These are phyloP conservation scores for Jackrogersella minutella DNA, from an alignment of 495 filamentous ascomycete genomes.

Conservation along the genomic window DNA sequence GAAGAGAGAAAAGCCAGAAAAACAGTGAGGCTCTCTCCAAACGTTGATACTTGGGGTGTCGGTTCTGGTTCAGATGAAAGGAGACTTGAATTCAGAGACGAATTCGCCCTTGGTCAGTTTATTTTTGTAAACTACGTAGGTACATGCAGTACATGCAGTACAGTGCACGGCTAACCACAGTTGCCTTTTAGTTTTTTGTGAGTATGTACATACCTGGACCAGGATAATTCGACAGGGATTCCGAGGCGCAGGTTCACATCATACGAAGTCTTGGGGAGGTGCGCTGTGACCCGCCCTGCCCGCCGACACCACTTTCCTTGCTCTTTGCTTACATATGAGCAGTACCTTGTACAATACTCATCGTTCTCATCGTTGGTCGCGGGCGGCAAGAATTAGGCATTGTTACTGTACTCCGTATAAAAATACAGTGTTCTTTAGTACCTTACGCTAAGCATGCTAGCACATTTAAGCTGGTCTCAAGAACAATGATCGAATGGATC, in stretches of 20 bases:
- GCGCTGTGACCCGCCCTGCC: conserved; percentile 33
- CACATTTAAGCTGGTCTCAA: conserved; percentile 26
- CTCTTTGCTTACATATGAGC: not conserved
- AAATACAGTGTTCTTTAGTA: not conserved
- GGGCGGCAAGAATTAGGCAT: conserved; percentile 14
- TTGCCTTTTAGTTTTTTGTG: not conserved
- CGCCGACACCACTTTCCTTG: not conserved
- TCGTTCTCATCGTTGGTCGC: not conserved
- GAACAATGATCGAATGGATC: conserved; percentile 38
- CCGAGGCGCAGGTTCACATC: conserved; percentile 33
- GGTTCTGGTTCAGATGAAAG: conserved; percentile 34
- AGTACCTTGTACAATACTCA: too few relatives aligned
- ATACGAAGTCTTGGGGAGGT: conserved; percentile 39
- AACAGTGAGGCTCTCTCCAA: conserved; percentile 37
- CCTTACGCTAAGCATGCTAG: conserved; percentile 13
- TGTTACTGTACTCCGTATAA: conserved; percentile 30
- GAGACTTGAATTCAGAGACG: conserved; percentile 25
- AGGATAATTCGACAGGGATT: conserved; percentile 35
- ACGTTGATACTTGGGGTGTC: conserved; percentile 14
- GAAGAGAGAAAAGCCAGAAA: conserved; percentile 21
- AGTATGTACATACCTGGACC: too few relatives aligned
- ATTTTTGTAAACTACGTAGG: conserved; percentile 38
- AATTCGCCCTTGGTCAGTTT: conserved; percentile 35
- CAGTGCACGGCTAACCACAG: conserved; percentile 30
- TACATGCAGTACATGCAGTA: conserved; percentile 22